Percentiles rank a stretch among this genome's conserved stretches.
These are phyloP conservation scores for Zoysia matrella DNA, from an alignment of 202 grass and related monocot species.

Conservation along the genomic window DNA sequence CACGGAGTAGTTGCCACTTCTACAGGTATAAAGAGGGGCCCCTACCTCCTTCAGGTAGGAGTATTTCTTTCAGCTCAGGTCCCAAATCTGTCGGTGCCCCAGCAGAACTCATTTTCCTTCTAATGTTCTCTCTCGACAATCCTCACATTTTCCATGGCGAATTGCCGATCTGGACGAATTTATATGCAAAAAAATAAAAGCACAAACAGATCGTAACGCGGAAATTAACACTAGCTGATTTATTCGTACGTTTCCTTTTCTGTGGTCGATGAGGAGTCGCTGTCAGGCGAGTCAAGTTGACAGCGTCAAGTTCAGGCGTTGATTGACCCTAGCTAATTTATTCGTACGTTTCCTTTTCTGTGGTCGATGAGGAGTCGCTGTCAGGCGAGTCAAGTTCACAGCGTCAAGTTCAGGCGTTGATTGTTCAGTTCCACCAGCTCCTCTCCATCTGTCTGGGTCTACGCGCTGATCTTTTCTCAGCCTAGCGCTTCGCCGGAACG, in stretches of 20 bases:
- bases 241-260: too few relatives aligned
- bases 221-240: background rate
- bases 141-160: background rate
- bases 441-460: background rate
- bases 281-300: too few relatives aligned
- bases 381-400: too few relatives aligned
- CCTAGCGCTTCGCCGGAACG: background rate
- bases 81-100: too few relatives aligned
- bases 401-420: constrained; percentile 11
- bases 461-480: background rate
- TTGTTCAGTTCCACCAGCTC: constrained; percentile 37
- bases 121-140: background rate
- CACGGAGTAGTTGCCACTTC: constrained; percentile 29
- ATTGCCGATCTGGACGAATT: background rate
- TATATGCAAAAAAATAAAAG: background rate
- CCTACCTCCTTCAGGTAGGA: too few relatives aligned
- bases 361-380: too few relatives aligned
- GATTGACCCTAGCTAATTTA: too few relatives aligned
- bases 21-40: background rate
- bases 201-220: background rate
- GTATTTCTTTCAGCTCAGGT: too few relatives aligned
- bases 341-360: too few relatives aligned
- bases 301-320: too few relatives aligned
- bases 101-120: too few relatives aligned
- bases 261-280: too few relatives aligned